Evolutionary conservation across 1,284 basidiomycete species (phyloP), one percentile per base, ranked within the genome.

Genomic region (Leccinum angustisporum): DNA sequence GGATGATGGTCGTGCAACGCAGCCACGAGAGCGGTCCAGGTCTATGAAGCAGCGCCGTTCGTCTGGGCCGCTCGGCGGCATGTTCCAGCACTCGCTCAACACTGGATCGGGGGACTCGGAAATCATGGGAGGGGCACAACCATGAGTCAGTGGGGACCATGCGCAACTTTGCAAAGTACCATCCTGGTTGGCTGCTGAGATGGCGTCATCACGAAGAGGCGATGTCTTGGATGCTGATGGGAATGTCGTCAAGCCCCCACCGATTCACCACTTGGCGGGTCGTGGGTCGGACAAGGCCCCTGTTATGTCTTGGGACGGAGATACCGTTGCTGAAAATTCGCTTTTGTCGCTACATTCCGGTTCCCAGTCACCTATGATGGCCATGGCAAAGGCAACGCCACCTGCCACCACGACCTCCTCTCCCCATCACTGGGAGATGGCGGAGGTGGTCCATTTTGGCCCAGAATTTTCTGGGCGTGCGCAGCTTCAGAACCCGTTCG

Each of bases 341-440:
- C 82, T 83, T 76, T 70, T 84, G 10, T 83, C 84, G 11, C 66
- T 83, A 53, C 77, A 77, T 38, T 74, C 75, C n/a, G 67, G 70
- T 31, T 71, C 79, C 33, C 78, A 83, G 69, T 83, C 85, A 2
- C 81, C 84, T 7, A 75, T 78, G n/a, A 72, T 81, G 21, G 83
- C 84, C 1, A 78, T 80, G 68, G 86, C 83, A 30, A 85, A 85
- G 70, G 81, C 81, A 63, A 89, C 88, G 4, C 87, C 88, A 52
- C 76, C 77, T 10, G 80, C 84, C 10, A 83, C 77, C 7, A 68
- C 77, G 14, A 67, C 74, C 2, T 81, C 81, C 2, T 74, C 77
- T 14, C 68, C 78, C 5, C 88, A 90, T 74, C 80, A 70, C 46
- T 90, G 88, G 88, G 84, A 90, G 72, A 86, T 86, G 5, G 88